Conservation (phyloP, 2,329 filamentous ascomycete genomes). For the Diaporthe vaccinii region DNA sequence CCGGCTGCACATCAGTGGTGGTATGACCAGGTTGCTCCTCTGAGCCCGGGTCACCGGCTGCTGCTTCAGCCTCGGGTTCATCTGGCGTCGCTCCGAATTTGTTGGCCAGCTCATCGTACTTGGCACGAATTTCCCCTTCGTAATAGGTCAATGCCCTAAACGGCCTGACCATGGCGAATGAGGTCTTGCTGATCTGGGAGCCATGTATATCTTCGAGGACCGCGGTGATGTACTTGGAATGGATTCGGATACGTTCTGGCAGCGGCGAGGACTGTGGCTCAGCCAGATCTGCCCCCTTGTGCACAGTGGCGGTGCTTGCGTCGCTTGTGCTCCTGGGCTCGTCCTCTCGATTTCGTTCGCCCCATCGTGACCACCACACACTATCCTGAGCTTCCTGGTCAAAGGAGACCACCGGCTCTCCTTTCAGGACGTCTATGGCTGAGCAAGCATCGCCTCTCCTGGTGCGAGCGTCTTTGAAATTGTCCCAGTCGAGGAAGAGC, state of each 20-base stretch:
- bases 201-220: background rate
- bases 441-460: background rate
- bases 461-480: background rate
- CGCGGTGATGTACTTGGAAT: constrained; percentile 28
- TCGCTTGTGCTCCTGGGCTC: background rate
- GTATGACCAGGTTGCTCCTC: background rate
- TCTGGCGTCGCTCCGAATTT: background rate
- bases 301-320: accelerated
- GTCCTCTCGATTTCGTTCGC: background rate
- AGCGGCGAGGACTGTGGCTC: background rate
- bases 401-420: constrained; percentile 7
- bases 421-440: constrained; percentile 9
- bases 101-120: background rate
- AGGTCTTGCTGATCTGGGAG: background rate
- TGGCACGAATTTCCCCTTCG: constrained; percentile 28
- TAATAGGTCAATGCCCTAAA: constrained; percentile 37
- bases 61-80: background rate
- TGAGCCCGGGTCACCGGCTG: background rate
- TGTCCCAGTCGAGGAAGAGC: background rate
- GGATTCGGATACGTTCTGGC: constrained; percentile 38
- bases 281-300: background rate
- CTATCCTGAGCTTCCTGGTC: background rate
- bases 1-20: background rate
- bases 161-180: constrained; percentile 39
- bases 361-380: constrained; percentile 1